phyloP scores from a whole-genome alignment of 2,329 filamentous ascomycete species.

The Fusarium pseudonygamai region DNA sequence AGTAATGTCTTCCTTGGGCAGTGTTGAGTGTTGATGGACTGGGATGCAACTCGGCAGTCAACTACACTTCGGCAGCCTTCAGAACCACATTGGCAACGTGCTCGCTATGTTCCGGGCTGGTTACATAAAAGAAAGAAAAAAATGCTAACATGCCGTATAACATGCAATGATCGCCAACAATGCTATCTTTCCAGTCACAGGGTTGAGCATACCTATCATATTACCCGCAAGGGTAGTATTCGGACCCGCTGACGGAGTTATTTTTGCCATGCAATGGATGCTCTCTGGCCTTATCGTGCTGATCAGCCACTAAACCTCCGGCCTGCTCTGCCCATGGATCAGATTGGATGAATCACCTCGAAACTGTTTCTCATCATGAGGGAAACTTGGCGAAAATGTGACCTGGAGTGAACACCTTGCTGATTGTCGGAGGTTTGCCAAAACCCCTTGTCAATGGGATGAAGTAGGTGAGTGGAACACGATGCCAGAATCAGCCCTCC shows the following conservation, averaged over 20 bases:
- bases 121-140: neutral
- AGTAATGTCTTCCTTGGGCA: slow-evolving; percentile 9
- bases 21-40: slow-evolving; percentile 3
- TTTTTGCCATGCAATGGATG: slow-evolving; percentile 14
- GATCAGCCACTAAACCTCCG: neutral
- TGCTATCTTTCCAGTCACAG: slow-evolving; percentile 13
- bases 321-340: neutral
- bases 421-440: neutral
- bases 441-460: slow-evolving; percentile 5
- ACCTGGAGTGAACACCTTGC: neutral
- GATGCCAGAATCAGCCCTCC: slow-evolving; percentile 17
- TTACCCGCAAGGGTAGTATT: slow-evolving; percentile 14
- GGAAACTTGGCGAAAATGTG: neutral
- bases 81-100: neutral
- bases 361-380: neutral
- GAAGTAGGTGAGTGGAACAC: slow-evolving; percentile 15
- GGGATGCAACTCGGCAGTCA: slow-evolving; percentile 17
- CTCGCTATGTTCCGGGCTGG: slow-evolving; percentile 4
- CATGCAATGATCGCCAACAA: slow-evolving; percentile 16
- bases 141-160: neutral
- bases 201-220: neutral
- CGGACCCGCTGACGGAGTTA: slow-evolving; percentile 13
- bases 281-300: neutral
- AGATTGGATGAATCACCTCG: neutral
- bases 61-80: neutral